Evolutionary conservation across 1,284 basidiomycete species (phyloP), one percentile per base, ranked within the genome.

Genomic region (Ustilago nuda): DNA sequence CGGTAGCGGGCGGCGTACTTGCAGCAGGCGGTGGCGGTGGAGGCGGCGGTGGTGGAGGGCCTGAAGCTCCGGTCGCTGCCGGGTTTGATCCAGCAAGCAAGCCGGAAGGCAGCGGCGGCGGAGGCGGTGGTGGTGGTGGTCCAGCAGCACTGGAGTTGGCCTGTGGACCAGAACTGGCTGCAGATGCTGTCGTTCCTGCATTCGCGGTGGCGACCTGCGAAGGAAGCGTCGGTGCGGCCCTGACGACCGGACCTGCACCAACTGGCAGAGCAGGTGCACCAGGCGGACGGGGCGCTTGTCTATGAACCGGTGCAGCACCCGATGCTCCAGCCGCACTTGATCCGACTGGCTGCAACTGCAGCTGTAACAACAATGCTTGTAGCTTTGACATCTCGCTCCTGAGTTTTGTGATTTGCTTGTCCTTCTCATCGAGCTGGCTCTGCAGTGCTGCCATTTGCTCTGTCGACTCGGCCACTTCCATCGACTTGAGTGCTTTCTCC

Each of bases 351-450:
- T 83, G 72, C 13, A 66, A 70, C 48, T 79, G 77, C 4, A 82
- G 76, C 36, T 68, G 53, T 23, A 79, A 56, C 50, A 80, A 35
- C 37, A 79, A n/a, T 6, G 69, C 73, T 55, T 82, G 80, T 27
- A 82, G 51, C 59, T 77, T 71, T 43, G 64, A 58, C 57, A 81
- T 66, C 50, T 79, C 70, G 37, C 64, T 48, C 19, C 53, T 54
- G 1, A 81, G 66, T 56, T 72, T 71, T 0, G 33, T 39, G 48
- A 73, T 70, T 53, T 78, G 69, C 55, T 56, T 60, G 52, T 77
- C 73, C 57, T 66, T 71, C 59, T 65, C 66, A 8, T 36, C 56
- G 3, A 72, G 56, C 51, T 63, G 62, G 0, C 30, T 55, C 30
- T 64, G 56, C 54, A 65, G 27, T 5, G 53, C 63, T 8, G 64